Conservation (phyloP, 2,329 filamentous ascomycete species). For the Aspergillus fumigatiaffinis region DNA sequence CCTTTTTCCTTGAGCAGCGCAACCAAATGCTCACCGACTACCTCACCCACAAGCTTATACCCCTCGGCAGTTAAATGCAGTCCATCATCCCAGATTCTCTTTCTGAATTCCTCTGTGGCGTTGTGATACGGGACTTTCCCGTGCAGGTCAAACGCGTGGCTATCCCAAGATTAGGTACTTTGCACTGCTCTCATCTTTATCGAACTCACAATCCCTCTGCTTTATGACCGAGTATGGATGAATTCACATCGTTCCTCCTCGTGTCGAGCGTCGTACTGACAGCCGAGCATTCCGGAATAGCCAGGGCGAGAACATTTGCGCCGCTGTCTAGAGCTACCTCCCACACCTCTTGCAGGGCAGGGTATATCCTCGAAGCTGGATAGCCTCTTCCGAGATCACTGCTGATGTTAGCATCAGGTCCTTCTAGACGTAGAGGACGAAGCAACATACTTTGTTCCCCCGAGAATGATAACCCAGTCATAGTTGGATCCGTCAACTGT, state of each 20-base stretch:
- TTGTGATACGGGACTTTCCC: slow-evolving; percentile 52
- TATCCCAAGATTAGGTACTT: slow-evolving; percentile 24
- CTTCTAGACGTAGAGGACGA: not conserved
- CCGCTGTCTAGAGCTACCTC: slow-evolving; percentile 47
- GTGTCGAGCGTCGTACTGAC: slow-evolving; percentile 26
- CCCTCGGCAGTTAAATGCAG: slow-evolving; percentile 57
- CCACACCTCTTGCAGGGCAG: slow-evolving; percentile 50
- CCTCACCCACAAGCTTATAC: slow-evolving; percentile 60
- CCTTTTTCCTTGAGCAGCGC: not conserved
- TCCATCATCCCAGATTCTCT: slow-evolving; percentile 58
- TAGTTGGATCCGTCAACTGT: slow-evolving; percentile 27
- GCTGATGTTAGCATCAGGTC: not conserved
- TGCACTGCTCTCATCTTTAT: not conserved
- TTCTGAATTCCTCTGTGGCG: slow-evolving; percentile 45
- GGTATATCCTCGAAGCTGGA: slow-evolving; percentile 43
- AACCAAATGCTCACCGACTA: slow-evolving; percentile 53
- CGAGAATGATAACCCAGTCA: slow-evolving; percentile 62
- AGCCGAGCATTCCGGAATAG: slow-evolving; percentile 53
- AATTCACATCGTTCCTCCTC: slow-evolving; percentile 49
- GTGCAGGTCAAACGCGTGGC: slow-evolving; percentile 56
- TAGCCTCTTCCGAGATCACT: slow-evolving; percentile 48
- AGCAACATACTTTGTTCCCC: slow-evolving; percentile 53
- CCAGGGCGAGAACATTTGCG: slow-evolving; percentile 59
- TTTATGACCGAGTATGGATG: slow-evolving; percentile 49
- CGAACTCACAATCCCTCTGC: slow-evolving; percentile 51